Base-by-base conservation (phyloP, 129 eudicot species). In the Lonicera japonica region DNA sequence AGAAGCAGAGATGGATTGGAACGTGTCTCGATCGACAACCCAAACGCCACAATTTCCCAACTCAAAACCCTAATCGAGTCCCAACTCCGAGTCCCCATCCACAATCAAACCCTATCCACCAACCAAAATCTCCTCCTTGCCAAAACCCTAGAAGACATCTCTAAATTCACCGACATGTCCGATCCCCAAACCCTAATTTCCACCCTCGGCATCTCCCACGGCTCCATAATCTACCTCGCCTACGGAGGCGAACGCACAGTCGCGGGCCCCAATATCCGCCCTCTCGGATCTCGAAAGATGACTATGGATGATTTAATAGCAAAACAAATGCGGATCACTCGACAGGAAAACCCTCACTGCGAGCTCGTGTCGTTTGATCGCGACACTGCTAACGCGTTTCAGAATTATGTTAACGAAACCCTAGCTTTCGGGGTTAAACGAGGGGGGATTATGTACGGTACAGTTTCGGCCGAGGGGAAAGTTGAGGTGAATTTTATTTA, bases 221-320 rank as follows among this genome's bases (percentile, higher is more conserved):
- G 99, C 7, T 85, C 99, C 25, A 71, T 88, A 1, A 5, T 92
- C 0, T 92, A 64, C 65, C 76, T 92, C 0, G 78, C 83, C 0
- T 88, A 92, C 58, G 96, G 82, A 0, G 96, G 96, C 5, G 95
- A 85, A 25, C 83, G 99, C 8, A 78, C 79, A 3, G 68, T 92
- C 8, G 69, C 74, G 2, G 89, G 95, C 0, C 91, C 95, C 7
- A 54, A 56, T 5, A 58, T 84, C 56, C 67, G 52, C 8, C 90
- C 95, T 0, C 78, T 95, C 0, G 98, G 97, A 3, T 83, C 95
- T 9, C 73, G 76, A 53, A 91, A 91, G 79, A 91, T 91, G 98
- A 91, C 98, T 7, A 87, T 91, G 98, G 98, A 91, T 45, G 98
- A 91, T 43, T 60, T 91, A 0, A 91, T 91, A 22, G 98, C 98